phyloP scores from a whole-genome alignment of 2,329 filamentous ascomycete species.

The Sphaerulina musiva region DNA sequence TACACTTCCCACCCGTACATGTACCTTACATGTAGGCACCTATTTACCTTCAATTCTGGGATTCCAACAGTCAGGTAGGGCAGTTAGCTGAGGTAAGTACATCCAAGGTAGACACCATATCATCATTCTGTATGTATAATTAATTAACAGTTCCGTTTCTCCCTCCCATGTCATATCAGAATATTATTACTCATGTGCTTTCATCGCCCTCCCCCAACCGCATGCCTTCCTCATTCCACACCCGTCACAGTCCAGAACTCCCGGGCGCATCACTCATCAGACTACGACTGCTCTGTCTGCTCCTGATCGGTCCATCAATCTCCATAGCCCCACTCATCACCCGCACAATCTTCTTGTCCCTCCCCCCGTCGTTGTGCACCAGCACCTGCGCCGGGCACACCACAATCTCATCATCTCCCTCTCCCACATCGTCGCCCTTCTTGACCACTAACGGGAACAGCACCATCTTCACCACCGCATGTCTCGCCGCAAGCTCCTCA shows the following conservation, averaged over 20 bases:
- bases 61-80: too few species aligned
- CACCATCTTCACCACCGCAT: conserved; percentile 79
- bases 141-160: not conserved
- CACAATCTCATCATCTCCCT: conserved; percentile 89
- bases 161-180: conserved; percentile 5
- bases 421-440: conserved; percentile 80
- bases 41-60: too few species aligned
- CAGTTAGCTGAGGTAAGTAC: too few species aligned
- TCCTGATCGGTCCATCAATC: conserved; percentile 34
- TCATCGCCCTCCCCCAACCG: too few species aligned
- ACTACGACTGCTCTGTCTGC: conserved; percentile 25
- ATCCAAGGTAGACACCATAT: not conserved
- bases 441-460: conserved; percentile 95
- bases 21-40: too few species aligned
- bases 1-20: too few species aligned
- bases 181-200: not conserved
- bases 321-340: conserved; percentile 48
- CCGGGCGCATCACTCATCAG: conserved; percentile 28
- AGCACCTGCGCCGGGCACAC: conserved; percentile 93
- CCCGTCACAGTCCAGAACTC: conserved; percentile 20
- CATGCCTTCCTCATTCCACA: not conserved
- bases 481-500: conserved; percentile 69
- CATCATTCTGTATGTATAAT: conserved; percentile 1
- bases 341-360: conserved; percentile 44
- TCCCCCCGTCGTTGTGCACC: conserved; percentile 44